These are phyloP conservation scores for Fermentozyma sake DNA, from an alignment of 1,139 yeast genomes.

Conservation along the genomic window DNA sequence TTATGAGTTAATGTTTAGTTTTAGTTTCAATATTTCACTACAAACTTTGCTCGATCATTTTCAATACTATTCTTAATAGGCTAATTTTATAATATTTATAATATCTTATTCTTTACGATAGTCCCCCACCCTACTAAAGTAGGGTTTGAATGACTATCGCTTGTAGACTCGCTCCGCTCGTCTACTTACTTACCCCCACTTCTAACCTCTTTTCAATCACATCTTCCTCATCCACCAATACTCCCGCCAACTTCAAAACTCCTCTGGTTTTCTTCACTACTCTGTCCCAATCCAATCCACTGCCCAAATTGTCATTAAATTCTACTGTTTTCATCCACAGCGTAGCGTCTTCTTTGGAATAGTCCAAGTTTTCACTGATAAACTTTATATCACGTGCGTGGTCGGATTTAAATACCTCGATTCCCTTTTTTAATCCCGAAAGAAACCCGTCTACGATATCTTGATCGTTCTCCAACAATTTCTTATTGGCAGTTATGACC, in stretches of 20 bases:
- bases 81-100: too few relatives aligned
- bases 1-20: too few relatives aligned
- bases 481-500: slow-evolving; percentile 59
- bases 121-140: too few relatives aligned
- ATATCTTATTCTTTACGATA: too few relatives aligned
- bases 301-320: slow-evolving; percentile 49
- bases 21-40: too few relatives aligned
- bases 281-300: slow-evolving; percentile 43
- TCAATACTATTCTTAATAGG: too few relatives aligned
- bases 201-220: slow-evolving; percentile 20
- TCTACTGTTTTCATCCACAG: slow-evolving; percentile 77
- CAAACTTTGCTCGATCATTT: too few relatives aligned
- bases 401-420: slow-evolving; percentile 56
- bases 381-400: slow-evolving; percentile 62
- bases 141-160: too few relatives aligned
- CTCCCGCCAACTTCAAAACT: slow-evolving; percentile 61
- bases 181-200: too few relatives aligned
- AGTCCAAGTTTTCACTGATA: slow-evolving; percentile 67
- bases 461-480: slow-evolving; percentile 22
- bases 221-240: slow-evolving; percentile 36
- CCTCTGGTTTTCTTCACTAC: slow-evolving; percentile 56
- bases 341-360: slow-evolving; percentile 68
- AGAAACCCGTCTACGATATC: slow-evolving; percentile 40
- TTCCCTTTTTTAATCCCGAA: slow-evolving; percentile 59
- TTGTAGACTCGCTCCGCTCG: too few relatives aligned